These are phyloP conservation scores for Puccinellia tenuiflora DNA, from an alignment of 176 grass and related monocot species.

Conservation along the genomic window DNA sequence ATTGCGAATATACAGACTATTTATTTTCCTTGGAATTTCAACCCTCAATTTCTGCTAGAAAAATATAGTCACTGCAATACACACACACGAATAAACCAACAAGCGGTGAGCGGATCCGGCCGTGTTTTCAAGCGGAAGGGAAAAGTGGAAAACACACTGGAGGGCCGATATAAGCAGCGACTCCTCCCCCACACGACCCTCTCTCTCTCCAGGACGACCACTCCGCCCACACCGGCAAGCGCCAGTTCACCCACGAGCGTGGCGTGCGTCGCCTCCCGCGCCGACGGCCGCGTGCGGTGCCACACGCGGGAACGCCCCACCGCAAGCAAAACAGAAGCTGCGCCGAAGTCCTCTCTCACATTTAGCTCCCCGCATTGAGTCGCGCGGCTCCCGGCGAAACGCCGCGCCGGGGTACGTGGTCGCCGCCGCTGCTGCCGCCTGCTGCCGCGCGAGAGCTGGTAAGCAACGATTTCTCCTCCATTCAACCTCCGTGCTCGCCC, in stretches of 20 bases:
- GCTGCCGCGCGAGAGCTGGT: background rate
- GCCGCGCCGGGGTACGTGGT: background rate
- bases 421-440: background rate
- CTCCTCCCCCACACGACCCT: background rate
- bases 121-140: background rate
- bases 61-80: too few relatives aligned
- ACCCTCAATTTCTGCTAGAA: too few relatives aligned
- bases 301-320: background rate
- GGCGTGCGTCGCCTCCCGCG: conserved; percentile 12
- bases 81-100: too few relatives aligned
- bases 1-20: too few relatives aligned
- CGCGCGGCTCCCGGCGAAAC: background rate
- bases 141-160: background rate
- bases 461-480: background rate
- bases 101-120: background rate
- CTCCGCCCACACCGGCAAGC: background rate
- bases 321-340: background rate
- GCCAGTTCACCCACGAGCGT: background rate
- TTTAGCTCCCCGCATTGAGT: conserved; percentile 30
- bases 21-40: too few relatives aligned
- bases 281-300: conserved; percentile 1
- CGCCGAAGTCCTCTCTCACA: background rate
- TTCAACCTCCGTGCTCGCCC: background rate
- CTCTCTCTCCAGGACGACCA: background rate
- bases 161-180: conserved; percentile 32